Percentiles rank a stretch among this genome's conserved stretches.
phyloP scores from a whole-genome alignment of 139 green algal genomes.

The Zygnema circumcarinatum region DNA sequence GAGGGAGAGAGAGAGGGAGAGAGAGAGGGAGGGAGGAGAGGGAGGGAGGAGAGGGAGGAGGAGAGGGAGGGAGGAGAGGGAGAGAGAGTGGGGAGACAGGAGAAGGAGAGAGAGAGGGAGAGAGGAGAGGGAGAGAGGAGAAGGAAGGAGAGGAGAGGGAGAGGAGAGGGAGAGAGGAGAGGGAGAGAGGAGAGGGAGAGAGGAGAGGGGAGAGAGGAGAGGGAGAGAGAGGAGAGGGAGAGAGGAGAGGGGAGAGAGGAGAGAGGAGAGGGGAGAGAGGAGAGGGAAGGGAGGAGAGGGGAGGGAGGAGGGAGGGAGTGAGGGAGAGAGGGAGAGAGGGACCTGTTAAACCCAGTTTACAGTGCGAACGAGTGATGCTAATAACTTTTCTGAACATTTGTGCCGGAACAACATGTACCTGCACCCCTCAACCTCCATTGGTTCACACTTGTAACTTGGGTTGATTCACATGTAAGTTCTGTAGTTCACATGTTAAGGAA shows the following conservation, averaged over 20 bases:
- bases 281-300: neutral
- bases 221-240: neutral
- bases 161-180: neutral
- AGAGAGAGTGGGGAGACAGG: neutral
- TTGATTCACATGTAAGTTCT: too few species aligned
- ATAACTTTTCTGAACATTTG: constrained; percentile 96
- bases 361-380: constrained; percentile 91
- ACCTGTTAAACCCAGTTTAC: constrained; percentile 96
- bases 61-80: constrained; percentile 33
- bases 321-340: constrained; percentile 41
- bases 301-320: neutral
- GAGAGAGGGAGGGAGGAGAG: too few species aligned
- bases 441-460: neutral
- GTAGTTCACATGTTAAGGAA: too few species aligned
- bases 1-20: neutral
- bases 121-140: neutral
- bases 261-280: neutral
- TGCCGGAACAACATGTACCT: constrained; percentile 92
- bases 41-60: neutral
- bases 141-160: neutral
- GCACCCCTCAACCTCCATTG: neutral
- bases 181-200: neutral
- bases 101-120: neutral
- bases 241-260: neutral
- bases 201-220: neutral